Evolutionary conservation across 176 grass and related monocot species (phyloP), one percentile per base, ranked within the genome.

Genomic region (Miscanthus lutarioriparius): DNA sequence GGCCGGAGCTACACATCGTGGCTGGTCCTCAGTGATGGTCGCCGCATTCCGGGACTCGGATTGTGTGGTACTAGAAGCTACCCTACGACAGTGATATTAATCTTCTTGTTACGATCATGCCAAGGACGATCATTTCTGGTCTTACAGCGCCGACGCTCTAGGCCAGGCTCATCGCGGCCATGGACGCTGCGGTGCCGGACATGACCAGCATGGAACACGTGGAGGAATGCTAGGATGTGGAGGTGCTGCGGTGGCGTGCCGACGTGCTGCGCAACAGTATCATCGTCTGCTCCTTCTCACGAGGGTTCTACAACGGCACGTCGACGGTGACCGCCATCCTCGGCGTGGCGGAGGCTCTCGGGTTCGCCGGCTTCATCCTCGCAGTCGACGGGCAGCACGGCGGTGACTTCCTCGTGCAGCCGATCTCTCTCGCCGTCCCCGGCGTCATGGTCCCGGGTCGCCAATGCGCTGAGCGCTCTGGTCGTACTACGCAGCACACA

Each of bases 401-500:
- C 27, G 90, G 92, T 14, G 87, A 95, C 68, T 92, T 92, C 85
- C 37, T 94, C 5, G 83, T 86, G 1, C 75, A 91, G 43, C 92
- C 89, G 7, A 86, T 94, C 2, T 86, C 92, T 11, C 81, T 91
- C 37, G 26, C 13, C 28, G 40, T 90, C 44, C 87, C 92, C 1
- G 92, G 89, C 23, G 59, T 95, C 70, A 83, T 95, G 92, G 70
- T 95, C 33, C 79, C 72, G 82, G 0, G 43, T 95, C 33, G 69
- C 36, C 28, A 87, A 92, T 16, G 87, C 84, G 4, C 71, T 87
- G 35, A n/a, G 39, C 45, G 12, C 48, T 95, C 2, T 90, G 90
- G 92, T 75, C 66, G 10, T 95, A 92, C 81, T 95, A 95, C 56
- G 61, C 85, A 28, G 89, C 85, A 39, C 75, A 86, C 45, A 92